These are phyloP conservation scores for Chaetomium globosum DNA, from an alignment of 2,329 filamentous ascomycete species.

Conservation along the genomic window DNA sequence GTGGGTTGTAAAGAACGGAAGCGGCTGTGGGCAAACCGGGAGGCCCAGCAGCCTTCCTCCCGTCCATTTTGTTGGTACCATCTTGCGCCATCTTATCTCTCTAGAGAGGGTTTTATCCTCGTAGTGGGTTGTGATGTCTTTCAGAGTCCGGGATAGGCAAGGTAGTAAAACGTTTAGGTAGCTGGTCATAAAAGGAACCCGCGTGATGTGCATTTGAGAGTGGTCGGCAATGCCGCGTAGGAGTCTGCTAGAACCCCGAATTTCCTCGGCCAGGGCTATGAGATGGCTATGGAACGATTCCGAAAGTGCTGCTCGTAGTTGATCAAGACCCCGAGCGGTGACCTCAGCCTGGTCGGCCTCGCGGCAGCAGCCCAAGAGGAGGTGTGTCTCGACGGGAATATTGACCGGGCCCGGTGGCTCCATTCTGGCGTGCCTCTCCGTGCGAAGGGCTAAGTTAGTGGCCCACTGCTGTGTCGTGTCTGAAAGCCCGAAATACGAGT, in stretches of 20 bases:
- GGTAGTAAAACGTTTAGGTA: constrained; percentile 61
- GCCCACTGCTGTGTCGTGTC: constrained; percentile 15
- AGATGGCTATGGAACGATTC: constrained; percentile 53
- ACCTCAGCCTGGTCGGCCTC: constrained; percentile 58
- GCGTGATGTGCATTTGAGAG: constrained; percentile 54
- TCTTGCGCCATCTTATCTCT: constrained; percentile 58
- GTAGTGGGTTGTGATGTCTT: constrained; percentile 56
- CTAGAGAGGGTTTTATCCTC: constrained; percentile 53
- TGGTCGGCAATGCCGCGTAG: constrained; percentile 60
- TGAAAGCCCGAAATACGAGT: constrained; percentile 4
- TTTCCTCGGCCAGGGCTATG: constrained; percentile 51
- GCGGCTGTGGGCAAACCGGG: constrained; percentile 53
- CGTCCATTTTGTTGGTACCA: constrained; percentile 60
- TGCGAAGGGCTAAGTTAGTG: neutral
- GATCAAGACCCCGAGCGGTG: constrained; percentile 52
- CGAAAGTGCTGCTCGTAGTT: constrained; percentile 51
- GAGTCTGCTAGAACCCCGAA: constrained; percentile 48
- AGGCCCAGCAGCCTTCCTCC: constrained; percentile 58
- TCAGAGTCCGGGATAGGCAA: constrained; percentile 55
- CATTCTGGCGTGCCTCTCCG: constrained; percentile 25
- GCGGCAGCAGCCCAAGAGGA: constrained; percentile 56
- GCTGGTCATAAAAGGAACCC: constrained; percentile 55
- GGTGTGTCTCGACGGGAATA: constrained; percentile 38
- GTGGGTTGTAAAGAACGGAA: constrained; percentile 59
- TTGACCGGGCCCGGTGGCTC: constrained; percentile 22